phyloP scores from a whole-genome alignment of 805 yeast species.

The Suhomyces tanzawaensis region DNA sequence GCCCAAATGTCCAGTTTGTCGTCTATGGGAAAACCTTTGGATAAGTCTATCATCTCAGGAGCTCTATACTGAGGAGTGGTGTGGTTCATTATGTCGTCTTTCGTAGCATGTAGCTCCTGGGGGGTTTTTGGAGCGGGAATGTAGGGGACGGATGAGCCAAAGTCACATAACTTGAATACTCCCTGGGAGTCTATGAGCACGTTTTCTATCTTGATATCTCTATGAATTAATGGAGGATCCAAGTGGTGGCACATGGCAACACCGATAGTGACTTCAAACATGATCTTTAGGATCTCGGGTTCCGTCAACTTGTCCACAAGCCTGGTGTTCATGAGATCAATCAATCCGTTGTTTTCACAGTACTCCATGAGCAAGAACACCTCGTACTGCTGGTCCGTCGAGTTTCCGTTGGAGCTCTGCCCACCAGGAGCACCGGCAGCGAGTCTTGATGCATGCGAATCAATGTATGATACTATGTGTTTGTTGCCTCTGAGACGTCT shows the following conservation, averaged over 20 bases:
- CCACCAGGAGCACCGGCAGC: conserved; percentile 1
- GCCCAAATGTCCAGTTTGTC: conserved; percentile 90
- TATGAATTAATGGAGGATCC: conserved; percentile 66
- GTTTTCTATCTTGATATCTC: conserved; percentile 83
- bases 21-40: conserved; percentile 66
- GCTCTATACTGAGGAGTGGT: conserved; percentile 85
- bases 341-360: conserved; percentile 71
- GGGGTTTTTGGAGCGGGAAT: conserved; percentile 60
- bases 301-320: conserved; percentile 65
- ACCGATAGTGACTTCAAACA: conserved; percentile 69
- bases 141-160: conserved; percentile 73
- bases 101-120: conserved; percentile 57
- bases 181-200: conserved; percentile 61
- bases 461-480: conserved; percentile 85
- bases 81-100: conserved; percentile 69
- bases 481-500: conserved; percentile 75
- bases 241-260: conserved; percentile 77
- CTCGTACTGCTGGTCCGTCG: conserved; percentile 59
- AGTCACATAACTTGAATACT: conserved; percentile 71
- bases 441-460: conserved; percentile 88
- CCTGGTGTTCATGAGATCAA: conserved; percentile 77
- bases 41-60: conserved; percentile 80
- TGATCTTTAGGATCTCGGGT: conserved; percentile 62
- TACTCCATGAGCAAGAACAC: conserved; percentile 80
- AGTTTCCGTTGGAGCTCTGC: conserved; percentile 4